Base-by-base conservation (phyloP, 495 filamentous ascomycete species). In the Penicillium lividum region DNA sequence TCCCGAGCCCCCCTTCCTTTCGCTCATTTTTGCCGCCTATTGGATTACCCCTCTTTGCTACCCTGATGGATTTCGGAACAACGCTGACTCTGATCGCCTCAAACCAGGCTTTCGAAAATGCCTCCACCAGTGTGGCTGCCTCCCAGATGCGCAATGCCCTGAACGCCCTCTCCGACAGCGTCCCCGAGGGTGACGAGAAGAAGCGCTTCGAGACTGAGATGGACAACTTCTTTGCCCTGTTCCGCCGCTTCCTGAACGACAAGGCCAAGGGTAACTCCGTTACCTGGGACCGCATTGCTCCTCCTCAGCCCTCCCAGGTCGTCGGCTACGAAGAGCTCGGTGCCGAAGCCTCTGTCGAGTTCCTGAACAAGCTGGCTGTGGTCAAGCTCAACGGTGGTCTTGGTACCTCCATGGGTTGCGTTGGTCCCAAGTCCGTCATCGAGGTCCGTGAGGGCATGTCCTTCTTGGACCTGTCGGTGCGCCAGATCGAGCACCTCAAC, bases 371-470 rank as follows among this genome's bases (percentile, higher is more conserved):
- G 83, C 86, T 99, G 45, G 94, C 94, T 31, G 95, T 99, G 10
- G 85, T 99, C 70, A 99, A 99, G 87, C 87, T 99, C 69, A 99
- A 99, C 73, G 94, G 94, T 80, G 94, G 94, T 81, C 89, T 99
- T 55, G 94, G 94, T 84, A 99, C 94, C 58, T 99, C 94, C 45
- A 99, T 99, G 94, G 94, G 94, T 69, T 99, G 94, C 73, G 94
- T 99, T 64, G 94, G 94, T 57, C 94, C 94, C 71, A 99, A 99
- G 81, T 99, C 94, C 27, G 94, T 99, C 64, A 99, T 99, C 68
- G 94, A 99, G 78, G 94, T 99, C 74, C 94, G 94, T 74, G 94
- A 99, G 73, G 95, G 95, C 84, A 98, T 98, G 94, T 98, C 94
- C 62, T 99, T 99, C 88, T 84, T 99, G 54, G 94, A 99, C 77